Evolutionary conservation across 2,329 filamentous ascomycete genomes (phyloP).

Genomic region (Endoconidiophora laricicola): DNA sequence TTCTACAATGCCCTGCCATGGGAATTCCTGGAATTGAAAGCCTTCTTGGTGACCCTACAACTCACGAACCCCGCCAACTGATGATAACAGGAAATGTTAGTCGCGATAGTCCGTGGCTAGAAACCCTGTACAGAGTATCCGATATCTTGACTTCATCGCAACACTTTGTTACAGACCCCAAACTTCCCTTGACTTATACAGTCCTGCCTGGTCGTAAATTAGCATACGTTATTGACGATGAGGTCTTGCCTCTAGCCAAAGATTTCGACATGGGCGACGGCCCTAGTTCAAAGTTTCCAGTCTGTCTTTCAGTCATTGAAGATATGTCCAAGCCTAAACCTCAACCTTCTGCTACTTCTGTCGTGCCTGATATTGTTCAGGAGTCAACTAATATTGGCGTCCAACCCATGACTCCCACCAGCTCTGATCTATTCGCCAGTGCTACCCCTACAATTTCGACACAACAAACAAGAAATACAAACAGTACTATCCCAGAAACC

Average conservation of each 20-base stretch:
- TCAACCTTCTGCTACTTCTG: not conserved
- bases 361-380: too few relatives aligned
- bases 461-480: too few relatives aligned
- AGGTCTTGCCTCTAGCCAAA: slow-evolving; percentile 5
- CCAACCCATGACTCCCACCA: too few relatives aligned
- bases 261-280: slow-evolving; percentile 7
- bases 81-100: slow-evolving; percentile 1
- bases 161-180: slow-evolving; percentile 5
- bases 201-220: slow-evolving; percentile 5
- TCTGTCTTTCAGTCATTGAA: slow-evolving; percentile 8
- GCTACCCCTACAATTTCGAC: too few relatives aligned
- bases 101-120: slow-evolving; percentile 6
- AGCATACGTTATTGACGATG: slow-evolving; percentile 11
- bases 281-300: slow-evolving; percentile 8
- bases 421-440: too few relatives aligned
- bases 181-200: slow-evolving; percentile 10
- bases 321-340: not conserved
- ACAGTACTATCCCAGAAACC: too few relatives aligned
- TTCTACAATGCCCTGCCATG: slow-evolving; percentile 8
- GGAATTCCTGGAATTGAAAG: slow-evolving; percentile 6
- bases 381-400: too few relatives aligned
- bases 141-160: slow-evolving; percentile 9
- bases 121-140: slow-evolving; percentile 9
- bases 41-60: slow-evolving; percentile 1
- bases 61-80: not conserved